These are phyloP conservation scores for Pythium oligandrum DNA, from an alignment of 352 stramenopile species.

Conservation along the genomic window DNA sequence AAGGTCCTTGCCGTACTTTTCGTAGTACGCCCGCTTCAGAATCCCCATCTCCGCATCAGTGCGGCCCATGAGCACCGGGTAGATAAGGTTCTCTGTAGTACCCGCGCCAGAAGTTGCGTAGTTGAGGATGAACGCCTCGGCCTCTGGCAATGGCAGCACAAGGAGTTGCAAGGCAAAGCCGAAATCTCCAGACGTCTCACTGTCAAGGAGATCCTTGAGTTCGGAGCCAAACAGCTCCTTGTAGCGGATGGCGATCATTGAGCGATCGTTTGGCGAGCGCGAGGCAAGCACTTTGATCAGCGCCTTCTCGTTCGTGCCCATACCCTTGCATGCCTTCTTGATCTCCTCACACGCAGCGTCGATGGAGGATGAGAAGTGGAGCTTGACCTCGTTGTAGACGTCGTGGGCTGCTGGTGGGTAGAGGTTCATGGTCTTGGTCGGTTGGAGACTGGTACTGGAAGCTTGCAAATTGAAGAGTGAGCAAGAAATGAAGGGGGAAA, in stretches of 20 bases:
- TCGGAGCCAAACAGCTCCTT: slow-evolving; percentile 44
- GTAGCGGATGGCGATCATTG: slow-evolving; percentile 49
- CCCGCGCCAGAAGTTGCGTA: slow-evolving; percentile 50
- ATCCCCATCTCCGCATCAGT: slow-evolving; percentile 32
- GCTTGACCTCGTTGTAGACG: slow-evolving; percentile 61
- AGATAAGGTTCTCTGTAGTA: slow-evolving; percentile 57
- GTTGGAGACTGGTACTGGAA: too few relatives aligned
- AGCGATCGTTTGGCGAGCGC: slow-evolving; percentile 38
- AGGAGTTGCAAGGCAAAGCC: slow-evolving; percentile 58
- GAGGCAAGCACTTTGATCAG: slow-evolving; percentile 51
- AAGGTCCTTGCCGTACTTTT: slow-evolving; percentile 37
- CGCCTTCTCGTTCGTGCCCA: slow-evolving; percentile 62
- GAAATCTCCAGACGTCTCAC: slow-evolving; percentile 59
- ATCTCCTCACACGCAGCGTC: slow-evolving; percentile 55
- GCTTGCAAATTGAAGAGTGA: too few relatives aligned
- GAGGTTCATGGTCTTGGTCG: too few relatives aligned
- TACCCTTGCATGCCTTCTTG: slow-evolving; percentile 48
- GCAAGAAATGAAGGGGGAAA: too few relatives aligned
- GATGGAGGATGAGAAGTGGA: slow-evolving; percentile 33
- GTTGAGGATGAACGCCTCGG: slow-evolving; percentile 58
- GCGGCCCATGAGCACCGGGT: slow-evolving; percentile 36
- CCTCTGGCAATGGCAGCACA: slow-evolving; percentile 43
- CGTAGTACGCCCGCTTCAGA: slow-evolving; percentile 44
- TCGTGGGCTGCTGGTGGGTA: slow-evolving; percentile 9
- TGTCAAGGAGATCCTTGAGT: slow-evolving; percentile 51